Evolutionary conservation across 2,329 filamentous ascomycete species (phyloP), one percentile per base, ranked within the genome.

Genomic region (Esteya vermicola): DNA sequence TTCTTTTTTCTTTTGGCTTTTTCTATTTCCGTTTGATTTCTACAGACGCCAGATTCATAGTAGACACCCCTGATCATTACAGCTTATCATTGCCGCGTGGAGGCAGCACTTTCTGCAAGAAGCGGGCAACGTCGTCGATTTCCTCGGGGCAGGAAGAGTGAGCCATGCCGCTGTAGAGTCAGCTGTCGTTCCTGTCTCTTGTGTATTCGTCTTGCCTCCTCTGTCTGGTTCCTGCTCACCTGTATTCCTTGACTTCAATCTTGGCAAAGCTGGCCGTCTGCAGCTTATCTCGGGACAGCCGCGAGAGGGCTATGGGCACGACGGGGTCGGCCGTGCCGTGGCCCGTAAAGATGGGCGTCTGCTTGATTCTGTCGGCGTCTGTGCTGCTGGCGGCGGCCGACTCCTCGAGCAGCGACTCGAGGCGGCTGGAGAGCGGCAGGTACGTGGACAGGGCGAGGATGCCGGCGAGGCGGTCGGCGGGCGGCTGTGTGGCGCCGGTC

Each of bases 391-490:
- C 20, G 33, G 27, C 21, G 36, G 25, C n/a, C 13, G 59, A 55
- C 3, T 62, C 57, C 19, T 65, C 47, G 16, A 57, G 54, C 21
- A 61, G 56, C 6, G 33, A 26, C 33, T 43, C 31, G 48, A 73
- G 68, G 45, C 62, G 66, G 39, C 58, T 54, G 43, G 59, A 62
- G 23, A 95, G 65, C 18, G 85, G 68, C 49, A 95, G 61, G 60
- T 93, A 96, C 51, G 76, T 81, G 12, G 83, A 91, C 45, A 96
- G 62, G 8, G 80, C 85, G 46, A 95, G 79, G 47, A 96, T 82
- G 46, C 88, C 89, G n/a, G 77, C 89, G 14, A 96, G 66, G 60
- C 85, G 85, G 50, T 73, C 67, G 43, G 64, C 61, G 48, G 67
- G 72, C 5, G n/a, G n/a, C n/a, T n/a, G n/a, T n/a, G 86, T 93